Conservation (phyloP, 306 rosid species). For the cucumber (Cucumis sativus) region Cucumber_9930_V3 NC_026657.2:36738001-36738500, state of each 20-base stretch:
- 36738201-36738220: not conserved
- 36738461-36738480: not conserved
- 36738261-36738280: not conserved
- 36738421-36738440: not conserved
- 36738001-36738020: no score
- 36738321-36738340: conserved; percentile 2
- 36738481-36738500: not conserved
- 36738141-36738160: not conserved
- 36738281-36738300: conserved; percentile 1
- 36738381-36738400: not conserved
- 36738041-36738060: no score
- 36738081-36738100: no score
- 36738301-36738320: not conserved
- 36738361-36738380: not conserved
- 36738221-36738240: not conserved
- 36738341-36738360: not conserved
- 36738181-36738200: not conserved
- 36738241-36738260: not conserved
- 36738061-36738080: no score
- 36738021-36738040: no score
- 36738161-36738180: not conserved
- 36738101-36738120: no score
- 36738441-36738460: not conserved
- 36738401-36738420: not conserved
- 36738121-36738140: no score